These are phyloP conservation scores for Cicer pinnatifidum DNA, from an alignment of 306 rosid genomes.

Conservation along the genomic window DNA sequence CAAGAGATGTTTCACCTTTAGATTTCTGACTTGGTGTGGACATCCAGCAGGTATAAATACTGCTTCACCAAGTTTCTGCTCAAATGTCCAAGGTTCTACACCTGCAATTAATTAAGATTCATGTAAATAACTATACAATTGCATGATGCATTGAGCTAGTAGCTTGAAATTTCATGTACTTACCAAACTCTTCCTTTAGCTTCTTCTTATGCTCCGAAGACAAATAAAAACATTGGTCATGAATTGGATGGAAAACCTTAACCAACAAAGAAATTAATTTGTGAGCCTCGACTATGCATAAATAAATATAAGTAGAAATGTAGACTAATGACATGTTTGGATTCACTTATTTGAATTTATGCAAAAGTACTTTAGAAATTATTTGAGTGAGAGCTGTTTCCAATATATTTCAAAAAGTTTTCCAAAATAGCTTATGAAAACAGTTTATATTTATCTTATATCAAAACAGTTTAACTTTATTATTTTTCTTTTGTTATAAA, in stretches of 20 bases:
- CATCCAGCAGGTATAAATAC: conserved; percentile 88
- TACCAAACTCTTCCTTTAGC: conserved; percentile 72
- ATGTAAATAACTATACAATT: not conserved
- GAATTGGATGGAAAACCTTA: conserved; percentile 78
- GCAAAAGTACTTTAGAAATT: too few species aligned
- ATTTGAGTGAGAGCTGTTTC: too few species aligned
- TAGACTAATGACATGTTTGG: not conserved
- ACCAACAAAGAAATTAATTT: conserved; percentile 12
- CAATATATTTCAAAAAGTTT: too few species aligned
- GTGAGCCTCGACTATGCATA: not conserved
- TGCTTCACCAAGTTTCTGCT: conserved; percentile 75
- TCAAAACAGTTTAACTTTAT: too few species aligned
- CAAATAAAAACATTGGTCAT: conserved; percentile 74
- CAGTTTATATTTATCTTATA: too few species aligned
- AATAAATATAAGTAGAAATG: conserved; percentile 19
- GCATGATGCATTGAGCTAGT: not conserved
- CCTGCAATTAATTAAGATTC: conserved; percentile 46
- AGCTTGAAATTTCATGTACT: conserved; percentile 34
- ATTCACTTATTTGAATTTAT: too few species aligned
- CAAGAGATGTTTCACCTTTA: conserved; percentile 53
- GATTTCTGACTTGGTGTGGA: conserved; percentile 83
- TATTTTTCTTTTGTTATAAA: too few species aligned
- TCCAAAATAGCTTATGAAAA: too few species aligned
- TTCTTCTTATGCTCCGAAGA: conserved; percentile 68
- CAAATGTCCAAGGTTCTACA: conserved; percentile 75